Percentiles rank a stretch among this genome's conserved stretches.
Evolutionary conservation across 768 basidiomycete genomes (phyloP).

Genomic region (Tylopilus vinaceipallidus): DNA sequence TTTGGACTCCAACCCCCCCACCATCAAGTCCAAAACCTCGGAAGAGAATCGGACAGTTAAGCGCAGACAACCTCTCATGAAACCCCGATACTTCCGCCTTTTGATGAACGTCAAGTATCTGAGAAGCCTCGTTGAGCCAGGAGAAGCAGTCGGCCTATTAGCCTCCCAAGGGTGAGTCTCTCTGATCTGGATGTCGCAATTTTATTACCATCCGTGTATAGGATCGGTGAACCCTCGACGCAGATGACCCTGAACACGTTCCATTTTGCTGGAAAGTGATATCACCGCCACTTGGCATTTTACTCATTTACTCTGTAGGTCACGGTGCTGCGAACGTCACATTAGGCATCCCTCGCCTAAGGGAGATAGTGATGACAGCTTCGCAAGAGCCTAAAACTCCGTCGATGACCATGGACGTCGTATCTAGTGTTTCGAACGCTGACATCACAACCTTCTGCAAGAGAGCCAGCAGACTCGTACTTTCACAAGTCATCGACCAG

Average conservation of each 20-base stretch:
- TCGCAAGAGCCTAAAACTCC: slow-evolving; percentile 95
- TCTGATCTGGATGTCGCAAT: not conserved
- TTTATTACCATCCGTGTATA: slow-evolving; percentile 30
- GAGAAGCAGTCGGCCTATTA: slow-evolving; percentile 95
- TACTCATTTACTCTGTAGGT: slow-evolving; percentile 45
- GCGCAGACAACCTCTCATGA: slow-evolving; percentile 46
- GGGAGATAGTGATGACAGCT: slow-evolving; percentile 99
- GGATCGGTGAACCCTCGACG: slow-evolving; percentile 97
- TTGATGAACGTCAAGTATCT: slow-evolving; percentile 93
- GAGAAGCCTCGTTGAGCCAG: slow-evolving; percentile 91
- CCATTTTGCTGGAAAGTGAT: slow-evolving; percentile 87
- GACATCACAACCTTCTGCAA: slow-evolving; percentile 84
- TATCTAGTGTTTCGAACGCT: slow-evolving; percentile 45
- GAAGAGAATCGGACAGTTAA: slow-evolving; percentile 40
- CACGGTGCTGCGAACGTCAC: slow-evolving; percentile 99
- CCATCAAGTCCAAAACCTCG: slow-evolving; percentile 39
- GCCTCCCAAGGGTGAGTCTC: slow-evolving; percentile 89
- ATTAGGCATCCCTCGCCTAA: slow-evolving; percentile 95
- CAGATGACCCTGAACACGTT: slow-evolving; percentile 99
- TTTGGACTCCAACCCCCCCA: slow-evolving; percentile 69
- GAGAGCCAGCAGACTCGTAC: slow-evolving; percentile 75
- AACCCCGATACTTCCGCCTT: slow-evolving; percentile 62
- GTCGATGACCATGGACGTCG: slow-evolving; percentile 86
- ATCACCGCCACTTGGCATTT: not conserved
- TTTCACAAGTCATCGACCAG: slow-evolving; percentile 85